Conservation (phyloP, 1,139 yeast genomes). For the Pneumocystis oryctolagi region DNA sequence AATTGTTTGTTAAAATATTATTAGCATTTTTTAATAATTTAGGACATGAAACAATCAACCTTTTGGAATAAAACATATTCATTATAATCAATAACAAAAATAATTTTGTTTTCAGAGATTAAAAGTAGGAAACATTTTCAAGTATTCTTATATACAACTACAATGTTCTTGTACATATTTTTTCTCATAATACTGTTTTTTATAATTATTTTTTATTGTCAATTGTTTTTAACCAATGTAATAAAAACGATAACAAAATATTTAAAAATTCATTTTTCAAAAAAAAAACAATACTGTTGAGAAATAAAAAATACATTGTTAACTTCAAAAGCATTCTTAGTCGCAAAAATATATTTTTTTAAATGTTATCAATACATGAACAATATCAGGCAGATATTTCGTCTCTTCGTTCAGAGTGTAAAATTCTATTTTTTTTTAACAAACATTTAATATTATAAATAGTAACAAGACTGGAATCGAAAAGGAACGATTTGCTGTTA, state of each 20-base stretch:
- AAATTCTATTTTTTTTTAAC: background rate
- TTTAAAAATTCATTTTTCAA: background rate
- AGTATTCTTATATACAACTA: background rate
- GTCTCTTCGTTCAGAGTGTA: background rate
- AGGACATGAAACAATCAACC: background rate
- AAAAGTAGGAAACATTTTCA: background rate
- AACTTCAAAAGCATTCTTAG: background rate
- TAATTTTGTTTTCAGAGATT: background rate
- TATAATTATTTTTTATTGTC: background rate
- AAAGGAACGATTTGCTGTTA: background rate
- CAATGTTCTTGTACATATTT: background rate
- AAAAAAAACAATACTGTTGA: background rate
- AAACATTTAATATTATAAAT: background rate
- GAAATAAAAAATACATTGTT: background rate
- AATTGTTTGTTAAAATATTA: background rate
- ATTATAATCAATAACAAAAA: background rate
- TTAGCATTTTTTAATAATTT: background rate
- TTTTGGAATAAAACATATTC: background rate
- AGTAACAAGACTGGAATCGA: background rate
- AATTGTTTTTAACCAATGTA: background rate
- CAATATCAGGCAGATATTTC: background rate
- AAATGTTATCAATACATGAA: background rate
- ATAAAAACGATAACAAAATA: background rate
- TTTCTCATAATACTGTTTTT: background rate
- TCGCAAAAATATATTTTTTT: background rate